Conservation (phyloP, 345 rosid genomes). For the Arabidopsis suecica region DNA sequence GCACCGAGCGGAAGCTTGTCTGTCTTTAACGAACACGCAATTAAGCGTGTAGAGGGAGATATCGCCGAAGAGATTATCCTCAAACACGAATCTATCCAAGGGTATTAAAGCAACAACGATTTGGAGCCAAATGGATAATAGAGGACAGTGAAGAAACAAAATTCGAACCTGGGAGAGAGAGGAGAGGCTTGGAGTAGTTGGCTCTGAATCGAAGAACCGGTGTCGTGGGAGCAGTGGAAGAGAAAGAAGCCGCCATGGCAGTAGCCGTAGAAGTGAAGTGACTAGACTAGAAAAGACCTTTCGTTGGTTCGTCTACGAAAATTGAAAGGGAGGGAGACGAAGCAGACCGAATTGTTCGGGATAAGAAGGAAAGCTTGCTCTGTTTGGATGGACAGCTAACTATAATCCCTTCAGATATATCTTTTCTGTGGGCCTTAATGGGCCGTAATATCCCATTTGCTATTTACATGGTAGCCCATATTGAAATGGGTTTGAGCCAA, state of each 20-base stretch:
- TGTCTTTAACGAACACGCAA: constrained; percentile 48
- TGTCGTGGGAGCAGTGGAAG: constrained; percentile 43
- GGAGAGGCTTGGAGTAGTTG: constrained; percentile 49
- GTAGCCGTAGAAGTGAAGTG: constrained; percentile 27
- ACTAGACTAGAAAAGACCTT: background rate
- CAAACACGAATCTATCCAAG: constrained; percentile 50
- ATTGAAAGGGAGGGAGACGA: constrained; percentile 11
- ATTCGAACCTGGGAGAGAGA: constrained; percentile 51
- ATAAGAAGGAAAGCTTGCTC: constrained; percentile 31
- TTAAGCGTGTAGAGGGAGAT: constrained; percentile 30
- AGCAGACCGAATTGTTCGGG: constrained; percentile 14
- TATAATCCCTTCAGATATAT: background rate
- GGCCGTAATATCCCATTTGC: background rate
- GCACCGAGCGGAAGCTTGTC: constrained; percentile 38
- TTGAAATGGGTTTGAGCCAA: background rate
- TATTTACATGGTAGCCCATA: background rate
- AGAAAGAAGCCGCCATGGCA: constrained; percentile 67
- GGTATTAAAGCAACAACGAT: background rate
- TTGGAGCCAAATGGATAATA: background rate
- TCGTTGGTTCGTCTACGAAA: background rate
- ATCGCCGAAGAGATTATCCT: constrained; percentile 37
- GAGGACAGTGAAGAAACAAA: background rate
- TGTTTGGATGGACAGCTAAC: constrained; percentile 23
- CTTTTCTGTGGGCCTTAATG: background rate
- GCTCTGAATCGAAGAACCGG: constrained; percentile 50